Base-by-base conservation (phyloP, 371 early-diverging fungal species). In the Zychaea mexicana region DNA sequence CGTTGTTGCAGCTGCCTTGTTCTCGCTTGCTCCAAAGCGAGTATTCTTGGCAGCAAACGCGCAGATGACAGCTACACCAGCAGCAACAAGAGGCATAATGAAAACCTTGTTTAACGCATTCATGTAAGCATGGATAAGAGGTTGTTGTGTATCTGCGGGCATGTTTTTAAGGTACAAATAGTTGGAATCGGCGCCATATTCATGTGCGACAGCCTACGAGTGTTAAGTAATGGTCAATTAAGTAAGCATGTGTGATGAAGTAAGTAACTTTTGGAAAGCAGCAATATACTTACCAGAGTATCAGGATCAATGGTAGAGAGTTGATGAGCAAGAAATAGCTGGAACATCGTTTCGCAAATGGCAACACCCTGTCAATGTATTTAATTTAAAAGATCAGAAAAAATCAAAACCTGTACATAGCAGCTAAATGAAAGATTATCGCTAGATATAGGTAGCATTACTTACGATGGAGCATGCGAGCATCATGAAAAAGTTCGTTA, bases 101-200 rank as follows among this genome's bases (percentile, higher is more conserved):
- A 61, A 61, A 10, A 61, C 30, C 7, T 61, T 53, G 15, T 36
- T 21, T 21, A 61, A 15, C 22, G 38, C 39, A 0, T 26, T 26
- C 62, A 61, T 61, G 33, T 61, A 61, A 0, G 79, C 77, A 46
- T 80, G 66, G 42, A 89, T 69, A 24, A 90, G 69, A 49, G 70
- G 60, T 0, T 24, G 54, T 49, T 79, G 81, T 21, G 77, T 9
- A 2, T 74, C 73, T 6, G 17, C 1, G 49, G 80, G 77, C 66
- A 79, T 38, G 2, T 61, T 38, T 5, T 62, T 59, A 15, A 79
- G 69, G 22, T 46, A 64, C 7, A 75, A 52, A 28, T 69, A 79
- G 24, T 76, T 74, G 3, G 57, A 21, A 32, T 70, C 58, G 8
- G 79, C 74, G 21, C 69, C 75, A 45, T 70, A 65, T 17, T 70